Evolutionary conservation across 75 land plant genomes (phyloP), one percentile per base, ranked within the genome.

Genomic region (Larix kaempferi): DNA sequence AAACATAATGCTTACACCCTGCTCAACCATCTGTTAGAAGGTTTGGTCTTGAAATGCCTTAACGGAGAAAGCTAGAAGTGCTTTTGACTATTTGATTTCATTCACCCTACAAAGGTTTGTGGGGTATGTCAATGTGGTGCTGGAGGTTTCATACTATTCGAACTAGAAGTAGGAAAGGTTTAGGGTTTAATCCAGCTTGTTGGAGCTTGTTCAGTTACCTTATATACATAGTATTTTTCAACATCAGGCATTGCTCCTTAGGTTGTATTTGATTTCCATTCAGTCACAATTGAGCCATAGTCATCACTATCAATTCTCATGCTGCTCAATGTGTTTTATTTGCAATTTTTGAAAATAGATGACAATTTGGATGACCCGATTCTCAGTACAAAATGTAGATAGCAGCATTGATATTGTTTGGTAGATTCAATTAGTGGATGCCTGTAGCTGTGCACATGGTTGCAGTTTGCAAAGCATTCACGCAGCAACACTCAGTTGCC

Each of bases 401-500:
- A 5, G 5, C 44, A 41, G 44, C 44, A 41, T 0, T 7, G 6
- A 0, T 6, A 5, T 41, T 41, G 44, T 41, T 5, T 5, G 5
- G 44, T 41, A 41, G 6, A 41, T 64, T 35, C 17, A 26, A 13
- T n/a, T n/a, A n/a, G 39, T 16, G 98, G 29, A 93, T 91, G 82
- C 84, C 99, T 54, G 88, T 94, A 71, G 98, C 98, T 61, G 75
- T 95, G 57, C 92, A 93, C 39, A 95, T 95, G 86, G 92, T 94
- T 17, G 87, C 88, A 72, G 95, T 92, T 37, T 95, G 93, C 74
- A 93, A 91, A 79, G 87, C 91, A 57, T 98, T 98, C 80, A 89
- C 99, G 58, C 99, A 98, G 56, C 89, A 90, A 73, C 99, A 98
- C 78, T 90, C 99, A 15, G 81, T 83, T 56, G 83, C 91, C 29